Percentiles rank a stretch among this genome's conserved stretches.
Conservation (phyloP, 2,329 filamentous ascomycete genomes). For the Helicocarpus griseus region DNA sequence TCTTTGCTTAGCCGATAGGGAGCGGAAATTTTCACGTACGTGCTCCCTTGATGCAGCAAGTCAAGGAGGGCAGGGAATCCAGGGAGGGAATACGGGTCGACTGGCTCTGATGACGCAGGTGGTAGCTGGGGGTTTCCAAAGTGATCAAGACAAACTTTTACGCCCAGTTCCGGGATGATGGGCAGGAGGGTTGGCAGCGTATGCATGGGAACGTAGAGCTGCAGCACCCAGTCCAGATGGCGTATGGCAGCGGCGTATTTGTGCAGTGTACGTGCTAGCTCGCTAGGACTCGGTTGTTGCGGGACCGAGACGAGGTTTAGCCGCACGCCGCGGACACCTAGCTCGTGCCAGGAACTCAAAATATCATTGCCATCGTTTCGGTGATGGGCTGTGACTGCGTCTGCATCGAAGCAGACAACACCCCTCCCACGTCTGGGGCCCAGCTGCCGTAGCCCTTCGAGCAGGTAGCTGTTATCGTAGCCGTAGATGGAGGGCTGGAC, state of each 20-base stretch:
- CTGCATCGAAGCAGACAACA: slow-evolving; percentile 48
- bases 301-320: slow-evolving; percentile 50
- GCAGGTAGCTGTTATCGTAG: slow-evolving; percentile 49
- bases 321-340: slow-evolving; percentile 51
- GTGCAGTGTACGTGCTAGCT: slow-evolving; percentile 36
- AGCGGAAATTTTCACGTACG: slow-evolving; percentile 51
- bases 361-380: slow-evolving; percentile 16
- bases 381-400: slow-evolving; percentile 19
- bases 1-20: slow-evolving; percentile 46
- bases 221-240: slow-evolving; percentile 47
- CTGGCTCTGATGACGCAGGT: slow-evolving; percentile 7
- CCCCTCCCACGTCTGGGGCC: slow-evolving; percentile 43
- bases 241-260: slow-evolving; percentile 43
- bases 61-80: slow-evolving; percentile 43
- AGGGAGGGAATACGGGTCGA: slow-evolving; percentile 37
- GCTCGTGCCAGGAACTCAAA: slow-evolving; percentile 44
- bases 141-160: slow-evolving; percentile 51
- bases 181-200: slow-evolving; percentile 40
- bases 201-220: slow-evolving; percentile 48
- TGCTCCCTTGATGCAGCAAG: slow-evolving; percentile 39
- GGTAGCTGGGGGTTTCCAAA: slow-evolving; percentile 43
- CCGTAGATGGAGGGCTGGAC: slow-evolving; percentile 56
- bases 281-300: slow-evolving; percentile 28
- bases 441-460: slow-evolving; percentile 43
- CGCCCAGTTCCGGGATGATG: slow-evolving; percentile 40